Conservation (phyloP, 2,329 filamentous ascomycete genomes). For the Aspergillus unguis region DNA sequence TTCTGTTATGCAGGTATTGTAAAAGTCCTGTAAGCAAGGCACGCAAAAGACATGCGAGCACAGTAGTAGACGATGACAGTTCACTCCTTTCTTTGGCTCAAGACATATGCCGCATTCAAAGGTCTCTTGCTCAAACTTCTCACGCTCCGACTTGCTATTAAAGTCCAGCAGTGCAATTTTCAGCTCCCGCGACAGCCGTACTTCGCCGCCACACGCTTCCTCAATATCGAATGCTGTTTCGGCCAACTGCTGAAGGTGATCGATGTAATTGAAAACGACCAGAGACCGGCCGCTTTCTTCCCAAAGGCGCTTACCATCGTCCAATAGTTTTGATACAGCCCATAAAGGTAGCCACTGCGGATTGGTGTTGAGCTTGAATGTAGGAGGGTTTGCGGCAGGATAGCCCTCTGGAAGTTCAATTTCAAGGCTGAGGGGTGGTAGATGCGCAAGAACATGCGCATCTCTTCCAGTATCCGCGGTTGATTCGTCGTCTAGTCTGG, state of each 20-base stretch:
- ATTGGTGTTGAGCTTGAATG: constrained; percentile 47
- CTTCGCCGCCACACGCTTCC: constrained; percentile 36
- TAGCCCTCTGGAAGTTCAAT: constrained; percentile 56
- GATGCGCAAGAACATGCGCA: constrained; percentile 49
- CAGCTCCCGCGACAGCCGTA: constrained; percentile 48
- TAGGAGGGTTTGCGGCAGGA: constrained; percentile 52
- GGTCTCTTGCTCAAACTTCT: constrained; percentile 75
- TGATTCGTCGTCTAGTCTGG: constrained; percentile 24
- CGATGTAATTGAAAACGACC: constrained; percentile 59
- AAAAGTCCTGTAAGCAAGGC: constrained; percentile 84
- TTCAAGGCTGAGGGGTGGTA: constrained; percentile 55
- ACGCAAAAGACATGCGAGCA: constrained; percentile 92
- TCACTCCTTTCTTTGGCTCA: constrained; percentile 82
- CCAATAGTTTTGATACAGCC: constrained; percentile 44
- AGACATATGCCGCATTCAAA: constrained; percentile 87
- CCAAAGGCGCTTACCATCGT: constrained; percentile 53
- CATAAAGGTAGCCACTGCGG: constrained; percentile 53
- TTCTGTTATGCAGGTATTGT: constrained; percentile 80
- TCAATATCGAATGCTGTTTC: constrained; percentile 54
- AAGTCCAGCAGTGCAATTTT: constrained; percentile 74
- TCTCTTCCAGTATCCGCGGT: constrained; percentile 29
- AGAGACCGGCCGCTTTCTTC: constrained; percentile 57
- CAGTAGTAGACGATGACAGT: constrained; percentile 75
- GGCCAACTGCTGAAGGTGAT: constrained; percentile 57
- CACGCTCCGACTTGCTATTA: constrained; percentile 69